Base-by-base conservation (phyloP, 2,329 filamentous ascomycete genomes). In the Cylindrodendrum hubeiense region DNA sequence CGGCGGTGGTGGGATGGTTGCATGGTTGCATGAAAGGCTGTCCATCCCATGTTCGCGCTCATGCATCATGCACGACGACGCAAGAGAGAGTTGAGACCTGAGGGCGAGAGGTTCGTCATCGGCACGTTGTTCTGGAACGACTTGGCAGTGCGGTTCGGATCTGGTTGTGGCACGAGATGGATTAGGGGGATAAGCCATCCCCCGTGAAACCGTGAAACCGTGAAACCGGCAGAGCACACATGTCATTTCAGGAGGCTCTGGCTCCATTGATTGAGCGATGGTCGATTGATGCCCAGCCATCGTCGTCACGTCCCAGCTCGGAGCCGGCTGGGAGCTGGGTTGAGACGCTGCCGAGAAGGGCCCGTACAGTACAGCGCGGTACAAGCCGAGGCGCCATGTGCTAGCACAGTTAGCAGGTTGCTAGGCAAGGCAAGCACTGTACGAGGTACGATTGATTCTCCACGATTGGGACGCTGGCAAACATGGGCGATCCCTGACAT, bases 1-100 rank as follows among this genome's bases (percentile, higher is more conserved):
- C 15, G 37, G 26, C n/a, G 21, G 19, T 21, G 26, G 54, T 53
- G 54, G 47, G 33, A 49, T 58, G 54, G 51, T 43, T 53, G 51
- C 50, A 50, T 58, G 60, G 47, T 50, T 63, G 60, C 60, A 63
- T 63, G 22, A 58, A 47, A 46, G 54, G 54, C 49, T 58, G 49
- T 49, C 44, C 9, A 15, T 19, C 3, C 47, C 47, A 50, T 34
- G 47, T 15, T n/a, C 28, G 37, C 44, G 60, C 44, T 51, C 39
- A 50, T 63, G 60, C 46, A 51, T 63, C 54, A 63, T 63, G 60
- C 60, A 62, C 34, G 52, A 37, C 37, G 52, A 62, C 52, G 60
- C 49, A 63, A 34, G 21, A 28, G 51, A 41, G 47, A 51, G 15
- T 43, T 43, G 19, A 33, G 26, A 33, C 46, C 12, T 9, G n/a